These are phyloP conservation scores for Microcos paniculata DNA, from an alignment of 345 rosid genomes.

Conservation along the genomic window DNA sequence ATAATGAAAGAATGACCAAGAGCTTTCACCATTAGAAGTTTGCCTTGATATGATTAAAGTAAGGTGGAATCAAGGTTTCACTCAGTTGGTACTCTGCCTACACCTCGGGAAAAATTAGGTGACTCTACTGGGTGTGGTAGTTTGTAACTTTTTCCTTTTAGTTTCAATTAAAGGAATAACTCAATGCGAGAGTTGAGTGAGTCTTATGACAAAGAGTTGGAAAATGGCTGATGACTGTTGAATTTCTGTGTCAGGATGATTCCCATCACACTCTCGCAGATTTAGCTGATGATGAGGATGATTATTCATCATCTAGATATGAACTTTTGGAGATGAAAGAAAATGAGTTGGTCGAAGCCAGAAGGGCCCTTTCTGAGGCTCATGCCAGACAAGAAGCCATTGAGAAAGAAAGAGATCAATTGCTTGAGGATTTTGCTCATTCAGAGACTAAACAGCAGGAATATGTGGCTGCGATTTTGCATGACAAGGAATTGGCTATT, in stretches of 20 bases:
- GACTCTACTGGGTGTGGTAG: not conserved
- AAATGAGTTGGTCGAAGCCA: slow-evolving; percentile 24
- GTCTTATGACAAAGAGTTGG: not conserved
- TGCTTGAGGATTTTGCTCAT: slow-evolving; percentile 36
- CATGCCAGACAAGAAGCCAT: slow-evolving; percentile 29
- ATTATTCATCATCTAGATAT: slow-evolving; percentile 15
- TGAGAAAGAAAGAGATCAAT: slow-evolving; percentile 39
- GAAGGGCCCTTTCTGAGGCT: slow-evolving; percentile 39
- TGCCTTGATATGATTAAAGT: not conserved
- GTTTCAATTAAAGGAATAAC: not conserved
- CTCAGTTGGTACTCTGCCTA: not conserved
- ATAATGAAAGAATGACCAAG: not conserved
- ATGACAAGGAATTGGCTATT: slow-evolving; percentile 36
- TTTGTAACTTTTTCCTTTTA: not conserved
- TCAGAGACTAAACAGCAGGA: slow-evolving; percentile 40
- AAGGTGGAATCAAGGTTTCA: not conserved
- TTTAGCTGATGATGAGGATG: slow-evolving; percentile 20
- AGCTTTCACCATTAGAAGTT: not conserved
- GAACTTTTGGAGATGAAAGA: slow-evolving; percentile 19
- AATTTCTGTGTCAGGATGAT: slow-evolving; percentile 29
- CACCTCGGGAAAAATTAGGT: not conserved
- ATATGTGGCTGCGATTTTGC: slow-evolving; percentile 30
- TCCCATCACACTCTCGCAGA: slow-evolving; percentile 4
- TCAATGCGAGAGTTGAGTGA: not conserved
- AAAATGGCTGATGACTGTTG: slow-evolving; percentile 10